Evolutionary conservation across 2,329 filamentous ascomycete genomes (phyloP).

Genomic region (Aspergillus nomiae): DNA sequence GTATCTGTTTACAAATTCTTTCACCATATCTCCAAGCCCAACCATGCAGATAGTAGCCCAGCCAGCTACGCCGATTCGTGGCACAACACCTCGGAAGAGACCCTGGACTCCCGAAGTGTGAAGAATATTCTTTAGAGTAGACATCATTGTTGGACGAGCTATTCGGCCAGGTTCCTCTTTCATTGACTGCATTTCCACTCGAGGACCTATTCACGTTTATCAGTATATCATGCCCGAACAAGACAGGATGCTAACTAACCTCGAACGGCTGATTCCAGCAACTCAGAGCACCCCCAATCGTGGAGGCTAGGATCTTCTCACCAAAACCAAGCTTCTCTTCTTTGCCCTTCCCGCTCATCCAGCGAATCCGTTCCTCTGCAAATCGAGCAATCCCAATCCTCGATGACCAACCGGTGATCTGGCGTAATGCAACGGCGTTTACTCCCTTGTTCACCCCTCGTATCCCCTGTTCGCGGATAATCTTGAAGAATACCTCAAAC

Average conservation of each 20-base stretch:
- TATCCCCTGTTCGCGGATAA: conserved; percentile 8
- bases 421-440: conserved; percentile 18
- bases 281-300: too few species aligned
- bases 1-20: background rate
- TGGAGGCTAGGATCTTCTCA: too few species aligned
- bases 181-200: too few species aligned
- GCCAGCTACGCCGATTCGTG: background rate
- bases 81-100: background rate
- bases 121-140: background rate
- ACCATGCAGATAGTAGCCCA: background rate
- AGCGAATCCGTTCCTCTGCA: background rate
- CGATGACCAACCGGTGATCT: conserved; percentile 21
- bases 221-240: too few species aligned
- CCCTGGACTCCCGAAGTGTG: background rate
- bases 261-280: too few species aligned
- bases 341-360: too few species aligned
- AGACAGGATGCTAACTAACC: too few species aligned
- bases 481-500: background rate
- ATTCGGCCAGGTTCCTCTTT: too few species aligned
- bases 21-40: background rate
- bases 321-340: too few species aligned
- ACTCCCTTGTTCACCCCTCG: conserved; percentile 17
- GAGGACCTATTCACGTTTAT: too few species aligned
- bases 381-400: conserved; percentile 26
- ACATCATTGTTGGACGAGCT: too few species aligned